Evolutionary conservation across 1,284 basidiomycete genomes (phyloP), one percentile per base, ranked within the genome.

Genomic region (Apiotrichum mycotoxinovorans): DNA sequence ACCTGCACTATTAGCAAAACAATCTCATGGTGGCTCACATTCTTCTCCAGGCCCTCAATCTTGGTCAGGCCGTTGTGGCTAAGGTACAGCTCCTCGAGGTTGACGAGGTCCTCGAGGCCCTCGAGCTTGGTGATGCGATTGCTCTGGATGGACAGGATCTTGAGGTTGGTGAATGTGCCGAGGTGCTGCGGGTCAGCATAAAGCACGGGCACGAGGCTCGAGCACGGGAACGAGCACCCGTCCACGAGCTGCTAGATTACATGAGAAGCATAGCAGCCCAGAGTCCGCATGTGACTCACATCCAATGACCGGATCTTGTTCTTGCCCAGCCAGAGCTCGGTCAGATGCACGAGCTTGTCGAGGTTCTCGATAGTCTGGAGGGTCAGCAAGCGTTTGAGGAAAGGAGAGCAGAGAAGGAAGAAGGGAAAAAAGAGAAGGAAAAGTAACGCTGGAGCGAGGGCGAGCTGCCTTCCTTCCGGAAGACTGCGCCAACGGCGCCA

Each of bases 291-390:
- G 8, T 27, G 18, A 46, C 27, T 37, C 59, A 88, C 91, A 80
- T 95, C 87, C 1, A 98, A 81, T 72, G 84, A 86, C 4, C 87
- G 79, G 61, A 98, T 91, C 79, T 98, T 97, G 77, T 98, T 98
- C 81, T 98, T 98, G 12, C 95, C 95, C 4, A 98, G 78, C 93
- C 95, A 98, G 1, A 98, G 80, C 67, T 98, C 93, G 63, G 93
- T 89, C 11, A 98, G 79, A 60, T 88, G 88, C 0, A 84, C 83
- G 43, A 96, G 80, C 9, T 83, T 82, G n/a, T 89, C 89, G 14
- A 96, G 76, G 52, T 89, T 87, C 72, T 98, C 92, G 60, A 98
- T 94, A 76, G 81, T 83, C 91, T 94, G 61, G 38, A 10, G 14
- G 2, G 47, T 49, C 23, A 27, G 48, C 23, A 10, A 27, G 22